Evolutionary conservation across 225 moss, liverwort and hornwort genomes (phyloP), one percentile per base, ranked within the genome.

Genomic region (Pseudisothecium myosuroides): DNA sequence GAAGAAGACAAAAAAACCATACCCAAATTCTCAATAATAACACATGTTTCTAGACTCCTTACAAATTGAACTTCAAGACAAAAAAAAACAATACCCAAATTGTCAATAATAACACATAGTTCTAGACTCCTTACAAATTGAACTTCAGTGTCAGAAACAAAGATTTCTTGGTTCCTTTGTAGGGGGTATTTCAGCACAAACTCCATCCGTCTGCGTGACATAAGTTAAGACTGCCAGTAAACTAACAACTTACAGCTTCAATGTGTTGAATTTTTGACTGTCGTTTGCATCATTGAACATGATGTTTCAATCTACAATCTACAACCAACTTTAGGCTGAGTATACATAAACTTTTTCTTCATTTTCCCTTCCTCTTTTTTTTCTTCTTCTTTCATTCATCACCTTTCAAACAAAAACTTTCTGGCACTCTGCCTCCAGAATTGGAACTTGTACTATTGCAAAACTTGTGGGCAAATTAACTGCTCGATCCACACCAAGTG

Each of bases 201-300:
- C 10, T 4, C 49, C 0, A 2, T 3, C 49, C 1, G 2, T 9
- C 43, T n/a, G 59, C 60, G 11, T 6, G 5, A 22, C 13, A 6
- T 2, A 6, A 47, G 17, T 47, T 23, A 13, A 49, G 37, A 76
- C 2, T 3, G 6, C 45, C 29, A 29, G 29, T 45, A 29, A 50
- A 37, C 5, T 0, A 24, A 9, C 31, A 24, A 9, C 31, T 10
- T 49, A 4, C 21, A 34, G 50, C 34, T 76, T 31, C 3, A 75
- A 11, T 76, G 47, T 19, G 63, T 37, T 64, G 20, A 62, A n/a
- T 50, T 52, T 52, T 52, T 2, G 1, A 17, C 47, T 74, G 15
- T 71, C 32, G 21, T 56, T 32, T 3, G 5, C 17, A 26, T 23
- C 31, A 16, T 19, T 12, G 10, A 67, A 24, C 10, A 24, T 5